Evolutionary conservation across 305 asterid genomes (phyloP).

Genomic region (Fraxinus platypoda): DNA sequence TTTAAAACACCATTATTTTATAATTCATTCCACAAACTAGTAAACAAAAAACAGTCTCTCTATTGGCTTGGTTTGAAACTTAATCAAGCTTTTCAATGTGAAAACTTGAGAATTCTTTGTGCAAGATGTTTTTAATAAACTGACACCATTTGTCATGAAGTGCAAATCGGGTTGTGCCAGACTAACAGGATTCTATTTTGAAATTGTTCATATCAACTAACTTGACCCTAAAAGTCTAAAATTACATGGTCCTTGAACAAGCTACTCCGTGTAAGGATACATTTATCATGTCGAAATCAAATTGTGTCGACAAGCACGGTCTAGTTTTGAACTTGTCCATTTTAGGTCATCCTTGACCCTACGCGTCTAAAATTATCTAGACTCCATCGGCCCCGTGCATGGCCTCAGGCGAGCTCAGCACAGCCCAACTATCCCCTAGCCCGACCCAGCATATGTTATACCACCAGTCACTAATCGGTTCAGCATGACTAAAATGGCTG

Average conservation of each 20-base stretch:
- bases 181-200: not conserved
- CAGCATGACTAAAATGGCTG: not conserved
- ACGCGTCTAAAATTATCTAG: not conserved
- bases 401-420: not conserved
- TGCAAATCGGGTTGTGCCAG: not conserved
- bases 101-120: conserved; percentile 15
- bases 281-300: not conserved
- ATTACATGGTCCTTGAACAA: not conserved
- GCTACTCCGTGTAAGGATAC: not conserved
- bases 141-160: not conserved
- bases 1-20: not conserved
- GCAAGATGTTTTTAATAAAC: not conserved
- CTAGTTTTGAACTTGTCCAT: not conserved
- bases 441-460: not conserved
- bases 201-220: not conserved
- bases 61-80: conserved; percentile 15
- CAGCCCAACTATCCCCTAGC: not conserved
- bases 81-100: conserved; percentile 36
- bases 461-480: not conserved
- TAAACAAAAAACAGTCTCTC: not conserved
- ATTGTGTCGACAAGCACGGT: not conserved
- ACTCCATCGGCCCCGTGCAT: not conserved
- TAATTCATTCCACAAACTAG: not conserved
- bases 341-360: not conserved
- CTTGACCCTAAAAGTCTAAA: not conserved